phyloP scores from a whole-genome alignment of 1,284 basidiomycete genomes.

The Acaromyces ingoldii region DNA sequence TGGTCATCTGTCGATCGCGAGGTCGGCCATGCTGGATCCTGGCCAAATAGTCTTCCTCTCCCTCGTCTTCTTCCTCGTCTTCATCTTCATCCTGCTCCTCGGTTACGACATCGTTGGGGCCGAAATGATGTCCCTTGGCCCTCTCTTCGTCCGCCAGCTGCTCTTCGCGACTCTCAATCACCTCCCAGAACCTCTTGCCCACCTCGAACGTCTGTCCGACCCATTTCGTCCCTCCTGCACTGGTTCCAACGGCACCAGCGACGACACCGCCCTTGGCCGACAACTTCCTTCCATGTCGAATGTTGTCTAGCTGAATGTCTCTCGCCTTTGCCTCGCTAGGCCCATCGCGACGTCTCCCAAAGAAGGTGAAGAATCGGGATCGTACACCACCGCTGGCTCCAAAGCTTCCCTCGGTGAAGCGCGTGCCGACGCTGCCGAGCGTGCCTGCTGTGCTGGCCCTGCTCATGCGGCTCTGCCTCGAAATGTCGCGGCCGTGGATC shows the following conservation, averaged over 20 bases:
- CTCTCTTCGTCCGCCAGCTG: slow-evolving; percentile 4
- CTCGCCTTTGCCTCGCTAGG: neutral
- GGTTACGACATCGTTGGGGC: neutral
- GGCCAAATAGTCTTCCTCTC: slow-evolving; percentile 2
- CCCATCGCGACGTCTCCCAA: slow-evolving; percentile 9
- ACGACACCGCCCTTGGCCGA: slow-evolving; percentile 13
- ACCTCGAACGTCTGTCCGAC: slow-evolving; percentile 43
- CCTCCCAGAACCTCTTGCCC: slow-evolving; percentile 35
- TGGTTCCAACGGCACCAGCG: slow-evolving; percentile 37
- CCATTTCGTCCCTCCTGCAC: slow-evolving; percentile 44
- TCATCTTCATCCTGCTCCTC: slow-evolving; percentile 5
- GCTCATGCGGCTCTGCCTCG: slow-evolving; percentile 32
- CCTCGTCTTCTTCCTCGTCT: slow-evolving; percentile 8
- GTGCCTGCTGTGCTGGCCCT: slow-evolving; percentile 29
- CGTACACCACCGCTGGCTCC: slow-evolving; percentile 21
- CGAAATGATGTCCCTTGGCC: too few species aligned
- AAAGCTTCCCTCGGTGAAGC: slow-evolving; percentile 30
- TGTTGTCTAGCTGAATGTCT: neutral
- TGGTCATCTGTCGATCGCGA: too few species aligned
- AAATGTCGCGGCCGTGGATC: slow-evolving; percentile 24
- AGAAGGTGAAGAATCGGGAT: slow-evolving; percentile 11
- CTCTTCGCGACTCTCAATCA: slow-evolving; percentile 21
- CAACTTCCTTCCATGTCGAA: neutral
- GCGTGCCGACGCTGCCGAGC: slow-evolving; percentile 11
- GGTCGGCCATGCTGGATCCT: too few species aligned